Percentiles rank a stretch among this genome's conserved stretches.
Evolutionary conservation across 208 protist species (phyloP).

Genomic region (Willaertia magna): DNA sequence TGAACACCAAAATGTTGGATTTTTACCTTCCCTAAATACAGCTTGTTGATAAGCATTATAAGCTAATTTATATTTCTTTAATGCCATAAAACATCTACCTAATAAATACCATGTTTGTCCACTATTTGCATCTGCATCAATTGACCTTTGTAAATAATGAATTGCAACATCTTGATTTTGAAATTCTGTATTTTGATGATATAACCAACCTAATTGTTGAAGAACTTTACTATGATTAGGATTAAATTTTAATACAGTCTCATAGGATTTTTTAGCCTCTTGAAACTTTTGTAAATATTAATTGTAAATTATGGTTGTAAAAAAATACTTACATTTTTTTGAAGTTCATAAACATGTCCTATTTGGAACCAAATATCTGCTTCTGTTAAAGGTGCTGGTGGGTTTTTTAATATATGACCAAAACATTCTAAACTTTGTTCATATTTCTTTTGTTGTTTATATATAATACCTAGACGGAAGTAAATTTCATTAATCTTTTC

Average conservation of each 20-base stretch:
- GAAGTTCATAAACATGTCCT: slow-evolving; percentile 47
- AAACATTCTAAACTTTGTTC: slow-evolving; percentile 41
- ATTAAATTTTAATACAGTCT: slow-evolving; percentile 38
- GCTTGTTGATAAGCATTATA: slow-evolving; percentile 55
- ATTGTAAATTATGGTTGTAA: too few species aligned
- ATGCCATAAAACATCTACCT: slow-evolving; percentile 46
- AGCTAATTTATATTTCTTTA: slow-evolving; percentile 43
- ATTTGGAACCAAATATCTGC: slow-evolving; percentile 52
- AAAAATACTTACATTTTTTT: slow-evolving; percentile 32
- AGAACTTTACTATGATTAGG: slow-evolving; percentile 41
- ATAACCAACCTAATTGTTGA: slow-evolving; percentile 47
- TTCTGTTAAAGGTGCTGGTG: slow-evolving; percentile 29
- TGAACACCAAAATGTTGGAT: slow-evolving; percentile 53
- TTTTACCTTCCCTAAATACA: slow-evolving; percentile 41
- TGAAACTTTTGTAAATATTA: slow-evolving; percentile 20
- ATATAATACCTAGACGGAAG: slow-evolving; percentile 48
- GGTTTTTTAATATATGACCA: slow-evolving; percentile 23
- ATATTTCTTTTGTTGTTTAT: slow-evolving; percentile 46
- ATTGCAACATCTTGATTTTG: slow-evolving; percentile 34
- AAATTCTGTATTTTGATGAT: slow-evolving; percentile 35
- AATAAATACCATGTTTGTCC: slow-evolving; percentile 53
- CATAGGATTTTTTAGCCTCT: slow-evolving; percentile 42
- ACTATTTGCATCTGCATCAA: slow-evolving; percentile 31
- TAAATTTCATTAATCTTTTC: slow-evolving; percentile 47
- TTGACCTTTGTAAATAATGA: slow-evolving; percentile 20